Evolutionary conservation across 164 flowering plant genomes (phyloP).

Genomic region (Malania oleifera): DNA sequence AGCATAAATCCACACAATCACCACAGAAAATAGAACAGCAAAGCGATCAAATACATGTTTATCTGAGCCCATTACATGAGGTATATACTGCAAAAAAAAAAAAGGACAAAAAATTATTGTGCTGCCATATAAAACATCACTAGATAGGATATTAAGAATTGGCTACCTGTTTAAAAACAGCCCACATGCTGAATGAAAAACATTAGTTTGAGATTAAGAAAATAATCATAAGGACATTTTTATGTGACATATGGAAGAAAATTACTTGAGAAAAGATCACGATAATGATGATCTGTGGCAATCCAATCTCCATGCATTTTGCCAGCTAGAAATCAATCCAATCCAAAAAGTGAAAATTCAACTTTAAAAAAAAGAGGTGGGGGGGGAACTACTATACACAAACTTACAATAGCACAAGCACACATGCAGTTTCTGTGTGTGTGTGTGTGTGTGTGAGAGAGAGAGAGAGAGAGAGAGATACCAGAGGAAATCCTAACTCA

Average conservation of each 20-base stretch:
- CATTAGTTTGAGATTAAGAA: neutral
- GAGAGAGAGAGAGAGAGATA: constrained; percentile 21
- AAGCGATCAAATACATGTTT: constrained; percentile 68
- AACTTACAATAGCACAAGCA: too few species aligned
- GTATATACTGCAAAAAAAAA: constrained; percentile 61
- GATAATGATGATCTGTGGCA: constrained; percentile 70
- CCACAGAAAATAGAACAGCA: constrained; percentile 80
- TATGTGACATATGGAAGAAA: neutral
- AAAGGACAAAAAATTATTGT: neutral
- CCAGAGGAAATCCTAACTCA: constrained; percentile 86
- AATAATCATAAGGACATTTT: neutral
- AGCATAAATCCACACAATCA: constrained; percentile 87
- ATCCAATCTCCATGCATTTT: constrained; percentile 85
- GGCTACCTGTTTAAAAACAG: neutral
- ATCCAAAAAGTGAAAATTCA: constrained; percentile 3
- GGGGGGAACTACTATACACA: too few species aligned
- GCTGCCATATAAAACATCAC: neutral
- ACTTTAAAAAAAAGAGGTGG: neutral
- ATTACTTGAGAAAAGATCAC: constrained; percentile 75
- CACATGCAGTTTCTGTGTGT: too few species aligned
- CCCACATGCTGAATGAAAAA: neutral
- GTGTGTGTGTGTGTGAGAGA: neutral
- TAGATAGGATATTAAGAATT: neutral
- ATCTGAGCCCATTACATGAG: constrained; percentile 46
- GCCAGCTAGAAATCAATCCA: constrained; percentile 47